Conservation (phyloP, 345 rosid species). For the Eutrema heterophyllum region DNA sequence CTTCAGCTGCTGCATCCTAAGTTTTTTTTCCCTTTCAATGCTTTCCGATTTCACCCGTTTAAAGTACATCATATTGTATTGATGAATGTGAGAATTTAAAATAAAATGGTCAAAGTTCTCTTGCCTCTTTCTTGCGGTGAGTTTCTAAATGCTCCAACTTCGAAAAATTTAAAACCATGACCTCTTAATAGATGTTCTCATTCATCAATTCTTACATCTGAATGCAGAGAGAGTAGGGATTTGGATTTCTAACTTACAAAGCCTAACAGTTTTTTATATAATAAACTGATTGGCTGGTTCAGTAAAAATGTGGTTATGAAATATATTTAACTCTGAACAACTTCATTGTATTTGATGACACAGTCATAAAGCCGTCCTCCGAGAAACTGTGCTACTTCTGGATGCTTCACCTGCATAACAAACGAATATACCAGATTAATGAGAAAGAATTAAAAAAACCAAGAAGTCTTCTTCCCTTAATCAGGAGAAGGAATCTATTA, state of each 20-base stretch:
- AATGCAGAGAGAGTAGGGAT: constrained; percentile 16
- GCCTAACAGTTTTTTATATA: constrained; percentile 5
- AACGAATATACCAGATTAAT: neutral
- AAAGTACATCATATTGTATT: constrained; percentile 18
- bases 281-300: constrained; percentile 3
- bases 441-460: neutral
- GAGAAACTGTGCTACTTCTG: constrained; percentile 95
- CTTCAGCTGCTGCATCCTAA: neutral
- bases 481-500: neutral
- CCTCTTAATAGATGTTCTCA: neutral
- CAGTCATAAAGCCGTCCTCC: constrained; percentile 98
- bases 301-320: constrained; percentile 10
- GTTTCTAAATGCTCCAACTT: neutral
- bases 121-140: neutral
- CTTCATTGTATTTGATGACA: constrained; percentile 87
- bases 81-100: constrained; percentile 20
- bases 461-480: neutral
- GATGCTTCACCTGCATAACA: constrained; percentile 80
- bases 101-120: constrained; percentile 17
- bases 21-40: neutral
- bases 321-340: constrained; percentile 34
- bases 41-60: neutral
- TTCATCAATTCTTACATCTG: neutral
- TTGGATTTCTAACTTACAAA: constrained; percentile 20
- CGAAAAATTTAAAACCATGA: constrained; percentile 1